Conservation (phyloP, 805 yeast genomes). For the Debaryomyces prosopidis region DNA sequence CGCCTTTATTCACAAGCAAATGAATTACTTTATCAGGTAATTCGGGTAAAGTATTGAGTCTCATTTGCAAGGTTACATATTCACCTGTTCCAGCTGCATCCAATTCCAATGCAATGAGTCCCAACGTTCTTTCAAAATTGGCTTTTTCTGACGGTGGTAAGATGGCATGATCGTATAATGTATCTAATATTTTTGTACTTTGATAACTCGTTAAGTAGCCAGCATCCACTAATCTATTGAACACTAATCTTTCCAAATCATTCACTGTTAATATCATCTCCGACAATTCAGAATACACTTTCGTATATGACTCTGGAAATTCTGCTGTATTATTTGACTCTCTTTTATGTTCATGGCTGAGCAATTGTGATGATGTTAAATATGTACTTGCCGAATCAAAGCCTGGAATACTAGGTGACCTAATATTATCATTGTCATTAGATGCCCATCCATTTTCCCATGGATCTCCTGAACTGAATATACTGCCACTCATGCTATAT, state of each 20-base stretch:
- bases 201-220: constrained; percentile 30
- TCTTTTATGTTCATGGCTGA: constrained; percentile 1
- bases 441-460: constrained; percentile 43
- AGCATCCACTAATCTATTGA: constrained; percentile 27
- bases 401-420: constrained; percentile 4
- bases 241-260: constrained; percentile 29
- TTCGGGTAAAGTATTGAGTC: constrained; percentile 34
- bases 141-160: constrained; percentile 27
- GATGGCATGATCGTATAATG: constrained; percentile 35
- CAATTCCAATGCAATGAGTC: constrained; percentile 43
- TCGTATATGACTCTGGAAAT: constrained; percentile 31
- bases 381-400: constrained; percentile 13
- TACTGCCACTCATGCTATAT: constrained; percentile 11
- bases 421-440: constrained; percentile 8
- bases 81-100: constrained; percentile 44
- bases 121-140: constrained; percentile 37
- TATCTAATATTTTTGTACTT: constrained; percentile 32
- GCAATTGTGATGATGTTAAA: constrained; percentile 27
- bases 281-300: constrained; percentile 18
- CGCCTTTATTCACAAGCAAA: constrained; percentile 5
- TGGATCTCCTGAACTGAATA: constrained; percentile 29
- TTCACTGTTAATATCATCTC: constrained; percentile 19
- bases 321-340: constrained; percentile 8
- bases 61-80: constrained; percentile 42
- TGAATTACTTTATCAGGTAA: constrained; percentile 24